Percentiles rank a stretch among this genome's conserved stretches.
Conservation (phyloP, 2,329 filamentous ascomycete species). For the Hypomyces rosellus region DNA sequence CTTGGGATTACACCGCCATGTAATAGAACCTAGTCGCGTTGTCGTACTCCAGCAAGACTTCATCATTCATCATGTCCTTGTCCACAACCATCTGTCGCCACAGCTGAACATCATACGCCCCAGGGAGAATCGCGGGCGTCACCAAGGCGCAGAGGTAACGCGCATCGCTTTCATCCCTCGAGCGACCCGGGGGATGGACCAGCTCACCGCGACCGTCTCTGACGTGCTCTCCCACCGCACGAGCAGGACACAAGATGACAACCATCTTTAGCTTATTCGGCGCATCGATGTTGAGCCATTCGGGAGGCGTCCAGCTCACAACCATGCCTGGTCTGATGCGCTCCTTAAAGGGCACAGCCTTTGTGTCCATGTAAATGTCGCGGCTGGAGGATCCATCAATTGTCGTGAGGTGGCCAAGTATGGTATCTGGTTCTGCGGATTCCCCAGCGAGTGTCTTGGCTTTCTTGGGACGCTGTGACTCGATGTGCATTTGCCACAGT, state of each 20-base stretch:
- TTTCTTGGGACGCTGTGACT: conserved; percentile 22
- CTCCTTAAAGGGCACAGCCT: conserved; percentile 28
- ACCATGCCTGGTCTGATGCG: conserved; percentile 38
- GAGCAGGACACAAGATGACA: conserved; percentile 26
- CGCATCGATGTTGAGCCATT: conserved; percentile 9
- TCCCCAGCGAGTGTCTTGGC: not conserved
- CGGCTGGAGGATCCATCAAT: conserved; percentile 20
- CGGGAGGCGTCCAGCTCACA: conserved; percentile 25
- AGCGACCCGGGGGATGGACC: conserved; percentile 11
- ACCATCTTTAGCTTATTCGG: conserved; percentile 21
- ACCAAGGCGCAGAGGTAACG: conserved; percentile 33
- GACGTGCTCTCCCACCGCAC: conserved; percentile 14
- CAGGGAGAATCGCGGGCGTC: conserved; percentile 25
- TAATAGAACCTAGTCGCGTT: conserved; percentile 37
- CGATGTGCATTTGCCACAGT: conserved; percentile 37
- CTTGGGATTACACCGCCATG: conserved; percentile 14
- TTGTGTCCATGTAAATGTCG: conserved; percentile 21
- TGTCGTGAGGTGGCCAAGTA: not conserved
- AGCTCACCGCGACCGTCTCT: conserved; percentile 16
- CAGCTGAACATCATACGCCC: conserved; percentile 33
- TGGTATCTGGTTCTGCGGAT: conserved; percentile 1
- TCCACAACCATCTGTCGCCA: conserved; percentile 32
- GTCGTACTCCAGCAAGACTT: conserved; percentile 40
- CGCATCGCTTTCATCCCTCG: conserved; percentile 3
- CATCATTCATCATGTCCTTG: conserved; percentile 30